Base-by-base conservation (phyloP, 1,139 yeast species). In the Geotrichum carabidarum region DNA sequence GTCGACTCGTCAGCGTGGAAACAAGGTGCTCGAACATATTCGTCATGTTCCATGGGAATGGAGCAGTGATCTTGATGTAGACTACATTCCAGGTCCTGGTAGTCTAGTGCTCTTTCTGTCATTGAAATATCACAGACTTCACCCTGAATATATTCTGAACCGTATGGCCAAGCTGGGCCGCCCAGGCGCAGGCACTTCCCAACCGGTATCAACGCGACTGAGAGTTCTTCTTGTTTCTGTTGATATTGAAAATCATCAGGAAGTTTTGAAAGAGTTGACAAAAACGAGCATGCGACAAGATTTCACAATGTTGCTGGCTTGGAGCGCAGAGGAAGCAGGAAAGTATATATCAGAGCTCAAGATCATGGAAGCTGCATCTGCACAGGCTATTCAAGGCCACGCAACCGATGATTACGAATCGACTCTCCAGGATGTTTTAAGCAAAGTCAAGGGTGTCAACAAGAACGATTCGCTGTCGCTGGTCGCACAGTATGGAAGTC, bases 311-410 rank as follows among this genome's bases (percentile, higher is more conserved):
- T 73, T 91, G 1, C 71, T 89, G 38, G 86, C 95, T 0, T 90
- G 96, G 87, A 80, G 84, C 34, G 82, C 82, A 61, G 89, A 82
- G 59, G 97, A 93, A 65, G 95, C 96, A 1, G 96, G 91, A 0
- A 83, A 81, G 57, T 91, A 90, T 65, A 69, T 91, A 9, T 57
- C 68, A 8, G 64, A 40, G 38, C 51, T 45, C 15, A 27, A 38
- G 8, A 43, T 49, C 15, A 42, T 49, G 48, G 53, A 49, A 37
- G 15, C 31, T 8, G 44, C 46, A n/a, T 37, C 36, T 8, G 46
- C 50, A 12, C 15, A 40, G 32, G 51, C 50, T 12, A 77, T 80
- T 54, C 75, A 74, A 61, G 83, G 82, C 3, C 62, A 69, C 27
- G 69, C 68, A 57, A 73, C 73, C 38, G 69, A 68, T 4, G 80